phyloP scores from a whole-genome alignment of 2,329 filamentous ascomycete species.

The Colletotrichum filicis region DNA sequence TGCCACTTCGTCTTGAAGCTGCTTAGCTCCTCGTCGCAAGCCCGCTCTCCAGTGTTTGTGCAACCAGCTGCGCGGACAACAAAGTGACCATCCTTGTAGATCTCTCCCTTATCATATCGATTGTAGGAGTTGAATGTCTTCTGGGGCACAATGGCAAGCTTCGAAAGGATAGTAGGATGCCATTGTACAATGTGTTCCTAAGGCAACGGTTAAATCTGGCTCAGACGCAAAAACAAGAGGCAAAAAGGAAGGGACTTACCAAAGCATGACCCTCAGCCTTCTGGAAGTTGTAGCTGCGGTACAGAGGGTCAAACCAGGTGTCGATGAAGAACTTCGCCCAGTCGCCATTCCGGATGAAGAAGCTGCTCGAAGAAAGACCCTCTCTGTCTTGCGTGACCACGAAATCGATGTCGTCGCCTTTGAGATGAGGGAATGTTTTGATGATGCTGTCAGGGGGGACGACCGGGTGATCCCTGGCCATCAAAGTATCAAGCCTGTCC shows the following conservation, averaged over 20 bases:
- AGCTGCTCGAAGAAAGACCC: slow-evolving; percentile 80
- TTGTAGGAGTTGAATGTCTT: slow-evolving; percentile 84
- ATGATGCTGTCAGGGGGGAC: slow-evolving; percentile 98
- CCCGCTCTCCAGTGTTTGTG: slow-evolving; percentile 63
- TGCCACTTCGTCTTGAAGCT: slow-evolving; percentile 60
- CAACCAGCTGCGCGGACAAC: slow-evolving; percentile 84
- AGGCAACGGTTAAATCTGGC: background rate
- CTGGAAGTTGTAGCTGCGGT: slow-evolving; percentile 94
- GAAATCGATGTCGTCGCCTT: slow-evolving; percentile 80
- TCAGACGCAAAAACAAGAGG: background rate
- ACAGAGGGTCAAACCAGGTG: slow-evolving; percentile 95
- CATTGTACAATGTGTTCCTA: slow-evolving; percentile 92
- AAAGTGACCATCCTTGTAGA: slow-evolving; percentile 86
- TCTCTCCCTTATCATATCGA: slow-evolving; percentile 60
- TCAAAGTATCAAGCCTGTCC: slow-evolving; percentile 75
- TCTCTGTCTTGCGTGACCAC: slow-evolving; percentile 87
- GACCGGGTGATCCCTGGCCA: slow-evolving; percentile 87
- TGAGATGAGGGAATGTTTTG: slow-evolving; percentile 88
- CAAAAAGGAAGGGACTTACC: slow-evolving; percentile 60
- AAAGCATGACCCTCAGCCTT: slow-evolving; percentile 93
- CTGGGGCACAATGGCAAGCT: slow-evolving; percentile 90
- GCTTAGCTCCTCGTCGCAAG: slow-evolving; percentile 79
- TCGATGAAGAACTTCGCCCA: slow-evolving; percentile 95
- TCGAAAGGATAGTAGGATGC: slow-evolving; percentile 95
- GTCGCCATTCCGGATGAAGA: slow-evolving; percentile 83